Percentiles rank a stretch among this genome's conserved stretches.
Conservation (phyloP, 345 rosid species). For the Mallotus nudiflorus region DNA sequence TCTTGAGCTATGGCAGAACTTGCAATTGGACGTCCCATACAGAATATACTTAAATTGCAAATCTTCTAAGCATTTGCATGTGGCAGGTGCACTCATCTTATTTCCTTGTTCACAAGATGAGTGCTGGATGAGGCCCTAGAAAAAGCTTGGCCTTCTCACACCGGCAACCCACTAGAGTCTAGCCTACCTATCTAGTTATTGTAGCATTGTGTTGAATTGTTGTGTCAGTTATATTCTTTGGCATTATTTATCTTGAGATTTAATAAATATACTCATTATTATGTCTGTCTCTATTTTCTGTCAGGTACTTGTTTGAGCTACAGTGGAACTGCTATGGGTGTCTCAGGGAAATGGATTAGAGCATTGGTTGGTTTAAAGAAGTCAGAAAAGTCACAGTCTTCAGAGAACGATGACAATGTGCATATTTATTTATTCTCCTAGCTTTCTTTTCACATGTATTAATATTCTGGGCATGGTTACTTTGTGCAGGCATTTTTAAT, state of each 20-base stretch:
- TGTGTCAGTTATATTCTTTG: too few species aligned
- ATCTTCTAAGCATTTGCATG: too few species aligned
- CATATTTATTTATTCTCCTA: slow-evolving; percentile 20
- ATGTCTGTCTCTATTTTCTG: slow-evolving; percentile 17
- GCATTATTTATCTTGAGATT: background rate
- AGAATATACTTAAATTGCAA: too few species aligned
- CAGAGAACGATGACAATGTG: slow-evolving; percentile 66
- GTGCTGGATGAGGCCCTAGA: too few species aligned
- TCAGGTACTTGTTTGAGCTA: slow-evolving; percentile 20
- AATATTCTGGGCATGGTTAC: background rate
- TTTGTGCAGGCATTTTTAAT: background rate
- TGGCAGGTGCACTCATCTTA: too few species aligned
- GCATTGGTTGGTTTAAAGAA: slow-evolving; percentile 83
- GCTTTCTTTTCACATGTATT: background rate
- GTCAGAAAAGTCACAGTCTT: slow-evolving; percentile 69
- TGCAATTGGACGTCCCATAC: too few species aligned
- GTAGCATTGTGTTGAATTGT: too few species aligned
- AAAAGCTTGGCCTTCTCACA: too few species aligned
- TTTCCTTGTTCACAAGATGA: too few species aligned
- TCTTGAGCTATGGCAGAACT: too few species aligned
- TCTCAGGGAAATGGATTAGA: slow-evolving; percentile 91
- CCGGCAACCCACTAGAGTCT: too few species aligned
- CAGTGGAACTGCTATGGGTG: slow-evolving; percentile 60
- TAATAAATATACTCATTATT: background rate
- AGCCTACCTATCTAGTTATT: too few species aligned